A percentile compares a stretch with the other conserved stretches of the same genome.
These are phyloP conservation scores for Cicer arietinum DNA, from an alignment of 306 rosid species.

Conservation along the genomic window DNA sequence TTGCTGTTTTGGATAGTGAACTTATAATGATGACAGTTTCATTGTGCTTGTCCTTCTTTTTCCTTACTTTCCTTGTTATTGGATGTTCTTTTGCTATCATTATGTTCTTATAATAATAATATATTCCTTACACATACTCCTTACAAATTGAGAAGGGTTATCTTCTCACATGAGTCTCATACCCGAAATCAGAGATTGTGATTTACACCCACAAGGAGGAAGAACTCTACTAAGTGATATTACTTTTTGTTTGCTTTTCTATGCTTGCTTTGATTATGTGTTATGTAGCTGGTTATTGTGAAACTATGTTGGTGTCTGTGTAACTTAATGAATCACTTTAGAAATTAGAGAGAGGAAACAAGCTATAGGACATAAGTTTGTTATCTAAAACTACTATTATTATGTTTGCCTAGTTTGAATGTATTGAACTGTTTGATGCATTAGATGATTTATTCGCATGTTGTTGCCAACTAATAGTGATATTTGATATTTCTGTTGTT, in stretches of 20 bases:
- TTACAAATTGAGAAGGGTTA: slow-evolving; percentile 66
- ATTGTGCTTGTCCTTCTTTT: too few relatives aligned
- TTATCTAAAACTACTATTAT: neutral
- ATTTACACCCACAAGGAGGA: slow-evolving; percentile 72
- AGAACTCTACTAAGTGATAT: slow-evolving; percentile 50
- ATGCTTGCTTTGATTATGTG: neutral
- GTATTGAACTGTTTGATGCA: neutral
- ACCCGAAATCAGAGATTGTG: slow-evolving; percentile 63
- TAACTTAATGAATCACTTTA: slow-evolving; percentile 15
- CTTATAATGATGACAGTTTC: too few relatives aligned
- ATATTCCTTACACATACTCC: too few relatives aligned
- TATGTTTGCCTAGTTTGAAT: slow-evolving; percentile 17
- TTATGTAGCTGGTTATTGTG: slow-evolving; percentile 24
- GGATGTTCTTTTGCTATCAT: too few relatives aligned
- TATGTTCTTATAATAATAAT: too few relatives aligned
- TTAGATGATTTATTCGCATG: slow-evolving; percentile 1
- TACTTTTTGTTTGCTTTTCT: slow-evolving; percentile 16
- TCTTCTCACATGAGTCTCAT: slow-evolving; percentile 65
- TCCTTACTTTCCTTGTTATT: too few relatives aligned
- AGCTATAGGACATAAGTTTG: neutral
- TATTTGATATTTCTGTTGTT: neutral
- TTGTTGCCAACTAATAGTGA: neutral
- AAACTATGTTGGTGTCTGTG: slow-evolving; percentile 24
- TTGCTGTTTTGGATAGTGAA: too few relatives aligned
- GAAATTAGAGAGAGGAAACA: neutral